A percentile compares a stretch with the other conserved stretches of the same genome.
Evolutionary conservation across 345 rosid species (phyloP).

Genomic region (Eucalyptus sp.): DNA sequence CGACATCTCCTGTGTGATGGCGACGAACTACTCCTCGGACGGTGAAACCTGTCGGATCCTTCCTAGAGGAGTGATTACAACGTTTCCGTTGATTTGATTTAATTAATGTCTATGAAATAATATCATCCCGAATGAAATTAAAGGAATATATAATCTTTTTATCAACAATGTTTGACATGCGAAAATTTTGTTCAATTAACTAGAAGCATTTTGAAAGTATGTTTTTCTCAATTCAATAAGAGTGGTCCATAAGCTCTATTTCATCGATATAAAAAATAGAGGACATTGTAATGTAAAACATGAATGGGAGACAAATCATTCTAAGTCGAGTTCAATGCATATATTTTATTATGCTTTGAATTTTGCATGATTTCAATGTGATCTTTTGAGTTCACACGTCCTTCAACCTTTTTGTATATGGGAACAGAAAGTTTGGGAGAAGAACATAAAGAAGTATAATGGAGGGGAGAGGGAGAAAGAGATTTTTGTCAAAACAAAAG

Average conservation of each 20-base stretch:
- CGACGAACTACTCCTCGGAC: no score
- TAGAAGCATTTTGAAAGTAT: not conserved
- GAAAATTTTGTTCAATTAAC: not conserved
- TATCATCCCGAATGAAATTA: no score
- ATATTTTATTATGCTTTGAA: not conserved
- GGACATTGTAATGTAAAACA: not conserved
- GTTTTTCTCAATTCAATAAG: not conserved
- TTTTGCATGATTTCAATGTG: not conserved
- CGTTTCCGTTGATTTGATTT: no score
- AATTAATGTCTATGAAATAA: no score
- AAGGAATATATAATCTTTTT: no score
- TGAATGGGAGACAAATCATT: not conserved
- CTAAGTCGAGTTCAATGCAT: not conserved
- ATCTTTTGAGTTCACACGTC: not conserved
- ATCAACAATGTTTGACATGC: not conserved
- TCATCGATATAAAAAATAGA: no score
- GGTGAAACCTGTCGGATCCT: no score
- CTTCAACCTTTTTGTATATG: not conserved
- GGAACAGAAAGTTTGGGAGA: not conserved
- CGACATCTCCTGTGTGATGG: no score
- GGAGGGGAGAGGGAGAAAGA: not conserved
- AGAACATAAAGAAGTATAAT: not conserved
- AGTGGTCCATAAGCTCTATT: not conserved
- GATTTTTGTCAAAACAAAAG: no score
- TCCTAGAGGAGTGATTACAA: no score